Evolutionary conservation across 1,284 basidiomycete genomes (phyloP).

Genomic region (Moesziomyces sp.): DNA sequence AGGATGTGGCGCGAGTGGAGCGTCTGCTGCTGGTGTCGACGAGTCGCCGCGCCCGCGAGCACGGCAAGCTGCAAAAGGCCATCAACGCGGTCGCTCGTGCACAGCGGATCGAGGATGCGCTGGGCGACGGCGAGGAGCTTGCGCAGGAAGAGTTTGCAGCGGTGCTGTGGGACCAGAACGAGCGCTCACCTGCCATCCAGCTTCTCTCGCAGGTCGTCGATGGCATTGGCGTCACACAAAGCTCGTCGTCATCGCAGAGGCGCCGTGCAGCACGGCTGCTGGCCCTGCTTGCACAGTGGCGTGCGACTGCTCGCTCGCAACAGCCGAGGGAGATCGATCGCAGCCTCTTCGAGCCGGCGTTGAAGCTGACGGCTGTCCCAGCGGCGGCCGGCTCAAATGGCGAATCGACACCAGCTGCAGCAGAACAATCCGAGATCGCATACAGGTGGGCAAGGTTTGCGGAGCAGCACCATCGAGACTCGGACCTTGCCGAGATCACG

Average conservation of each 20-base stretch:
- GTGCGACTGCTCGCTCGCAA: constrained; percentile 83
- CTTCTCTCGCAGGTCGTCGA: constrained; percentile 72
- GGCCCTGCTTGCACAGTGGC: constrained; percentile 77
- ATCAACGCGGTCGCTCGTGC: constrained; percentile 85
- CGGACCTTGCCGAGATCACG: constrained; percentile 78
- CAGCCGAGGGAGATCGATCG: constrained; percentile 80
- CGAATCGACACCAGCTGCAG: constrained; percentile 11
- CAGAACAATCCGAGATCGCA: constrained; percentile 76
- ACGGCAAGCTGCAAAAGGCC: constrained; percentile 80
- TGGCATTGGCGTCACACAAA: constrained; percentile 6
- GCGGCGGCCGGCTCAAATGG: neutral
- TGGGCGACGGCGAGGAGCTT: constrained; percentile 63
- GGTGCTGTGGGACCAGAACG: constrained; percentile 87
- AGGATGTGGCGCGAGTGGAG: constrained; percentile 75
- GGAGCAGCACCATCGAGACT: constrained; percentile 81
- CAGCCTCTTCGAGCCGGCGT: constrained; percentile 78
- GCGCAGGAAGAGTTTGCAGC: constrained; percentile 85
- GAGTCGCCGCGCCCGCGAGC: constrained; percentile 79
- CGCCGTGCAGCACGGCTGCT: constrained; percentile 68
- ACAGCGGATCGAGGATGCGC: constrained; percentile 72
- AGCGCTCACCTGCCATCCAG: constrained; percentile 84
- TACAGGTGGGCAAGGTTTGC: constrained; percentile 88
- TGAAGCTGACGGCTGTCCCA: constrained; percentile 46
- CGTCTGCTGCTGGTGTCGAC: constrained; percentile 78
- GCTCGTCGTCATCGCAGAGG: constrained; percentile 14